These are phyloP conservation scores for Santalum album DNA, from an alignment of 164 flowering plant species.

Conservation along the genomic window DNA sequence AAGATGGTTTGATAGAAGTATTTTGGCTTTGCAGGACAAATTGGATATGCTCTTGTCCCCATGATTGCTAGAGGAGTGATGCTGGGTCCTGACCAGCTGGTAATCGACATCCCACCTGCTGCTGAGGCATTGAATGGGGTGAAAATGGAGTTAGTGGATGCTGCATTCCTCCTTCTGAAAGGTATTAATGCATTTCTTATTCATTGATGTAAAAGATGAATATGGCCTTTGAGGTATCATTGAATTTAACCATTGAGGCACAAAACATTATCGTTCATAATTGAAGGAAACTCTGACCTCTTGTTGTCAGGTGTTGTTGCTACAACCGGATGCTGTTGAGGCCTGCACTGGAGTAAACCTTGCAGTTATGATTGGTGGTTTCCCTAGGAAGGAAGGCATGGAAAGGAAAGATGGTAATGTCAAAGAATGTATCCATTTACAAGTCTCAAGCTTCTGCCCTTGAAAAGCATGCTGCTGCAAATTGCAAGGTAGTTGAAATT, in stretches of 20 bases:
- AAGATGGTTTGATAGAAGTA: not conserved
- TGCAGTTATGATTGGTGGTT: constrained; percentile 99
- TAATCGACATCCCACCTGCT: constrained; percentile 88
- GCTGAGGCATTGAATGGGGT: constrained; percentile 96
- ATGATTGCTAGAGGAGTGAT: constrained; percentile 97
- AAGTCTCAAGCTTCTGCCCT: constrained; percentile 95
- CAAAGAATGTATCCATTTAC: constrained; percentile 94
- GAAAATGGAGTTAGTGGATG: constrained; percentile 93
- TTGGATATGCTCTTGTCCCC: constrained; percentile 98
- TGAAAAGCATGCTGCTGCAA: constrained; percentile 88
- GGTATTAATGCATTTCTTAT: constrained; percentile 28
- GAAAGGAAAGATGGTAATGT: constrained; percentile 98
- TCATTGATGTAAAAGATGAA: no score
- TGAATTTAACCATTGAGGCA: no score
- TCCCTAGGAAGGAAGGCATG: constrained; percentile 99
- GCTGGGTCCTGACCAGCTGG: constrained; percentile 91
- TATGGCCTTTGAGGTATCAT: no score
- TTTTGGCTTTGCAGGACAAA: constrained; percentile 59
- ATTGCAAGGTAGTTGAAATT: constrained; percentile 82
- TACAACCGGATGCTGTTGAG: constrained; percentile 92
- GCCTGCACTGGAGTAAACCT: constrained; percentile 89
- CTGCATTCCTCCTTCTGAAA: constrained; percentile 93
- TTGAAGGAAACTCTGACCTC: no score
- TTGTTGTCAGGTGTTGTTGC: constrained; percentile 82
- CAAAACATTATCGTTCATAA: no score